Conservation (phyloP, 139 green algal species). For the Tetraselmis striata region DNA sequence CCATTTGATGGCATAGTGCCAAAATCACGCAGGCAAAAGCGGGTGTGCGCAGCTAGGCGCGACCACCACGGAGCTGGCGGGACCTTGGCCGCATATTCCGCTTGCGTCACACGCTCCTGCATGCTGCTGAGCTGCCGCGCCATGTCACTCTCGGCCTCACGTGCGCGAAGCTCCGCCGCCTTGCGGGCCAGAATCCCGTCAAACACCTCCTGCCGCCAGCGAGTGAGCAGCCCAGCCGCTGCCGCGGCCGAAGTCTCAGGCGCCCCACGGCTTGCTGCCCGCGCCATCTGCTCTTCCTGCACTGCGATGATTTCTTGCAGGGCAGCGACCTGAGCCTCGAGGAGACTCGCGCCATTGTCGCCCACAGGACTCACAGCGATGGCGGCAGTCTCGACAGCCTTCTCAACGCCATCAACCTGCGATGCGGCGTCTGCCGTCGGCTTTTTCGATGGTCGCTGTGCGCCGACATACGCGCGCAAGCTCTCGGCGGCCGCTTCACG, state of each 20-base stretch:
- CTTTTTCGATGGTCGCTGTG: background rate
- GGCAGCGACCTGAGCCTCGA: background rate
- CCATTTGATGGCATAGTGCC: too few species aligned
- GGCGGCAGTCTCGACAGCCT: background rate
- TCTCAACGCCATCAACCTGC: too few species aligned
- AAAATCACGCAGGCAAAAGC: too few species aligned
- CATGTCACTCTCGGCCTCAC: background rate
- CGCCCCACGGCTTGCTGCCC: too few species aligned
- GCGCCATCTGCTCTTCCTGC: background rate
- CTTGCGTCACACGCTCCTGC: background rate
- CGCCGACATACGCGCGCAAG: background rate
- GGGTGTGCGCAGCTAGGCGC: too few species aligned
- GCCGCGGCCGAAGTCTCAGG: background rate
- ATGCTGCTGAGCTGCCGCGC: background rate
- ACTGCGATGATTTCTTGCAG: background rate
- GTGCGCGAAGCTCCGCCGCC: background rate
- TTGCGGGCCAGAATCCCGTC: background rate
- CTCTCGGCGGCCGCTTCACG: background rate
- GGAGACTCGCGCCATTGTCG: background rate
- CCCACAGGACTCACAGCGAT: background rate
- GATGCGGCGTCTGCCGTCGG: too few species aligned
- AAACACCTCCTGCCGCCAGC: background rate
- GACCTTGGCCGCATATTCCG: background rate
- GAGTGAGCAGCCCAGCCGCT: background rate
- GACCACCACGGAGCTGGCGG: too few species aligned